phyloP scores from a whole-genome alignment of 352 stramenopile genomes.

The Pythium monospermum region DNA sequence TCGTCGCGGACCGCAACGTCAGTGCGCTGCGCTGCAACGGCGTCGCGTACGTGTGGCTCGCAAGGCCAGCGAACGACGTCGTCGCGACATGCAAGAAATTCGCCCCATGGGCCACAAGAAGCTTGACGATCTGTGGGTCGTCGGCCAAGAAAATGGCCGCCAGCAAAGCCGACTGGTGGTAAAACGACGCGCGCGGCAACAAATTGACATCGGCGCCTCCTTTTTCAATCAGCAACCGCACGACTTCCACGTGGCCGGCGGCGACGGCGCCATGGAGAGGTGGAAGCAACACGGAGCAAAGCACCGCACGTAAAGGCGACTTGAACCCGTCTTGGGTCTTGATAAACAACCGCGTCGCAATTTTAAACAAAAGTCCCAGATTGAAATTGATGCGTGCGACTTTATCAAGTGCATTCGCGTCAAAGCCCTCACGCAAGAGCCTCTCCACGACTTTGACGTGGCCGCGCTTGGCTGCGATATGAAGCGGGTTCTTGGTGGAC shows the following conservation, averaged over 20 bases:
- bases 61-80: slow-evolving; percentile 34
- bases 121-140: slow-evolving; percentile 58
- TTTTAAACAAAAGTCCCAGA: slow-evolving; percentile 63
- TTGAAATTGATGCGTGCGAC: slow-evolving; percentile 79
- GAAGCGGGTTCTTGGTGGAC: slow-evolving; percentile 72
- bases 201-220: slow-evolving; percentile 51
- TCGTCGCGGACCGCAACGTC: slow-evolving; percentile 53
- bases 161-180: slow-evolving; percentile 47
- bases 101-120: slow-evolving; percentile 53
- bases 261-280: slow-evolving; percentile 67
- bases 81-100: slow-evolving; percentile 66
- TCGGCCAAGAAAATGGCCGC: slow-evolving; percentile 74
- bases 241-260: slow-evolving; percentile 54
- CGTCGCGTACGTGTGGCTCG: slow-evolving; percentile 36
- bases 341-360: slow-evolving; percentile 53
- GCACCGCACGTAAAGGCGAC: slow-evolving; percentile 36
- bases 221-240: slow-evolving; percentile 49
- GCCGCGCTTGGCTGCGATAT: slow-evolving; percentile 57
- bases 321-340: slow-evolving; percentile 53
- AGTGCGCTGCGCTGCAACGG: slow-evolving; percentile 62
- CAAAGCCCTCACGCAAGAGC: slow-evolving; percentile 44
- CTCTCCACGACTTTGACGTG: slow-evolving; percentile 54
- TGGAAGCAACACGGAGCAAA: slow-evolving; percentile 64
- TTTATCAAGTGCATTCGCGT: slow-evolving; percentile 74
- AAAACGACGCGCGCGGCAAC: slow-evolving; percentile 61